Evolutionary conservation across 2,329 filamentous ascomycete species (phyloP).

Genomic region (Talaromyces atroroseus): DNA sequence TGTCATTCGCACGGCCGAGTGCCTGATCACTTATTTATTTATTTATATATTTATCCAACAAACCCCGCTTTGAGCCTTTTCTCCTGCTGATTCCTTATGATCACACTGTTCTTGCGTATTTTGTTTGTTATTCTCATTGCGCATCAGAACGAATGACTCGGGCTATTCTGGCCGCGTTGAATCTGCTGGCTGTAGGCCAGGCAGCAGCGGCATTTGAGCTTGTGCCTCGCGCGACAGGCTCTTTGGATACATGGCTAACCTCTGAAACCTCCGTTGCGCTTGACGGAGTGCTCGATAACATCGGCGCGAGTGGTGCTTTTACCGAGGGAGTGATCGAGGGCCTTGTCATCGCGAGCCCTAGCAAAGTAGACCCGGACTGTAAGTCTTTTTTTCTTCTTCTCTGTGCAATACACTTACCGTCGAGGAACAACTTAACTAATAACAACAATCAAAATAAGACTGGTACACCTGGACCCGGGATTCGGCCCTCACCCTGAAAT

Average conservation of each 20-base stretch:
- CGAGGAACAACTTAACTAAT: not conserved
- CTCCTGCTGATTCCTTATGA: not conserved
- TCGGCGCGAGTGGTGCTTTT: slow-evolving; percentile 48
- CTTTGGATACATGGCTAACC: slow-evolving; percentile 36
- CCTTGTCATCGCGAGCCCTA: slow-evolving; percentile 54
- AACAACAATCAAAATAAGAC: slow-evolving; percentile 44
- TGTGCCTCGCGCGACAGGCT: slow-evolving; percentile 14
- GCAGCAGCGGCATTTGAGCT: not conserved
- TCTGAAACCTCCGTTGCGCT: slow-evolving; percentile 46
- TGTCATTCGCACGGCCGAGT: not conserved
- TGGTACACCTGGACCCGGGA: slow-evolving; percentile 77
- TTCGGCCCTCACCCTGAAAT: slow-evolving; percentile 65
- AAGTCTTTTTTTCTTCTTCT: slow-evolving; percentile 23
- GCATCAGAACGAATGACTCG: not conserved
- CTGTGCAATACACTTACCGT: no score
- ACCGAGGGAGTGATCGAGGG: slow-evolving; percentile 47
- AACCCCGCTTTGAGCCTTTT: not conserved
- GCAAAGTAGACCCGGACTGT: slow-evolving; percentile 51
- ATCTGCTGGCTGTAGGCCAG: slow-evolving; percentile 13
- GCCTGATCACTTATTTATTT: not conserved
- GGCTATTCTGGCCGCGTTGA: slow-evolving; percentile 7
- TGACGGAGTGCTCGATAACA: slow-evolving; percentile 52
- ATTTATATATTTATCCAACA: not conserved
- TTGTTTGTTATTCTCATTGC: not conserved
- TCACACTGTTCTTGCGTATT: not conserved